Evolutionary conservation across 2,329 filamentous ascomycete genomes (phyloP), one percentile per base, ranked within the genome.

Genomic region (Alternaria angustiovoidea): DNA sequence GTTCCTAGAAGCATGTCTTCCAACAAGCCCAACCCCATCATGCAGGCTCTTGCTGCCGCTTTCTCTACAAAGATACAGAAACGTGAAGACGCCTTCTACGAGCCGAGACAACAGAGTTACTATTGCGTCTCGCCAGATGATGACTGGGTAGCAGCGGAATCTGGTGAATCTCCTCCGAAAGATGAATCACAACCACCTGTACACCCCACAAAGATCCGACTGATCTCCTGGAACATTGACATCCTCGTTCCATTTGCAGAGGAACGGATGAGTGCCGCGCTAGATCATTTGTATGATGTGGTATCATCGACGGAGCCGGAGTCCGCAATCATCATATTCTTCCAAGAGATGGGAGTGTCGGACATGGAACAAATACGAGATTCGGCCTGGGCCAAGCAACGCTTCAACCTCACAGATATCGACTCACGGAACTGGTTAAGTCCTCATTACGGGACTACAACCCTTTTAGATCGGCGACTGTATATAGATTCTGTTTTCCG

Each of bases 171-270:
- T 28, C 20, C 20, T n/a, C 6, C 44, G 20, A 26, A 18, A 3
- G 20, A 36, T 36, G 18, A 30, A 32, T 34, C 53, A 4, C 47
- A 32, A n/a, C 16, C 57, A 8, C 12, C 48, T 8, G n/a, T 61
- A 5, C 51, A 64, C 11, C 20, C 61, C 4, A 63, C 58, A 9
- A 32, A 44, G 32, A 52, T 76, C 9, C 68, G 72, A 22, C 62
- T 84, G 7, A 73, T 81, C 47, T 81, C 80, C 48, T 84, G 82
- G 82, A 84, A 84, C 66, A 84, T 84, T 62, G 82, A 85, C 67
- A 79, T 82, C 62, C 78, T 81, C 61, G 65, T 77, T 8, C 75
- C 75, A 0, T 79, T 72, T 44, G 66, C 72, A 1, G 59, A 75
- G 22, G 70, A 79, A 22, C 77, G 82, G 20, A 84, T 84, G 80